Percentiles rank a stretch among this genome's conserved stretches.
Conservation (phyloP, 495 filamentous ascomycete species). For the Penicillium alfredii region DNA sequence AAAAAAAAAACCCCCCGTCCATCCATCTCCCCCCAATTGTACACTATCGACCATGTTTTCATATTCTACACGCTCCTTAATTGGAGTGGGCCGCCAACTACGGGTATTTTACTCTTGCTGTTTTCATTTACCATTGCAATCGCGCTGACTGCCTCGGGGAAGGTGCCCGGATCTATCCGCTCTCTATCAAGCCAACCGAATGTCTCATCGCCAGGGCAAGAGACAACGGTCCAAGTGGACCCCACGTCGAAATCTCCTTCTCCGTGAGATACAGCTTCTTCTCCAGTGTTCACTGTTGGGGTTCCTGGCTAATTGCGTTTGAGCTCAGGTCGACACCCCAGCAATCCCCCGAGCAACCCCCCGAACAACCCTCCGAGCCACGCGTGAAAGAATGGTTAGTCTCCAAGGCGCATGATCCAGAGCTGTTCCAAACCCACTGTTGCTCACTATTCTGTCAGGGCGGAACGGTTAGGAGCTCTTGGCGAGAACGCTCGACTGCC, state of each 20-base stretch:
- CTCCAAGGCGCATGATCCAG: neutral
- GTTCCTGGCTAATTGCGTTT: constrained; percentile 1
- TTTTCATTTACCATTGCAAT: neutral
- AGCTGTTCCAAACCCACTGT: neutral
- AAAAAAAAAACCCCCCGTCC: constrained; percentile 19
- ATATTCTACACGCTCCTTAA: constrained; percentile 21
- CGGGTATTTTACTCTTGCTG: constrained; percentile 10
- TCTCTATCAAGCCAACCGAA: constrained; percentile 19
- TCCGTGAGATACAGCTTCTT: constrained; percentile 1
- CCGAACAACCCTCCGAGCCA: constrained; percentile 13
- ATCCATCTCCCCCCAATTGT: constrained; percentile 7
- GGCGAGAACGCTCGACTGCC: constrained; percentile 52
- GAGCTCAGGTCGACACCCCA: constrained; percentile 11
- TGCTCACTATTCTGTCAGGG: constrained; percentile 25
- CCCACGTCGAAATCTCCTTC: constrained; percentile 2
- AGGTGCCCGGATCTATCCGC: constrained; percentile 23
- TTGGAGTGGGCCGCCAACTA: constrained; percentile 16
- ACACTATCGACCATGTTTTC: constrained; percentile 20
- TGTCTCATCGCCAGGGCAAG: constrained; percentile 11
- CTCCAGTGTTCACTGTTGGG: no score
- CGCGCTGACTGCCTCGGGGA: constrained; percentile 1
- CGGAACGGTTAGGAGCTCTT: constrained; percentile 32
- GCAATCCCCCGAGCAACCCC: neutral
- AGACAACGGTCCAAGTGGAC: constrained; percentile 10
- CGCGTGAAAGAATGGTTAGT: constrained; percentile 30